phyloP scores from a whole-genome alignment of 257 asterid genomes.

The Craterostigma plantagineum region DNA sequence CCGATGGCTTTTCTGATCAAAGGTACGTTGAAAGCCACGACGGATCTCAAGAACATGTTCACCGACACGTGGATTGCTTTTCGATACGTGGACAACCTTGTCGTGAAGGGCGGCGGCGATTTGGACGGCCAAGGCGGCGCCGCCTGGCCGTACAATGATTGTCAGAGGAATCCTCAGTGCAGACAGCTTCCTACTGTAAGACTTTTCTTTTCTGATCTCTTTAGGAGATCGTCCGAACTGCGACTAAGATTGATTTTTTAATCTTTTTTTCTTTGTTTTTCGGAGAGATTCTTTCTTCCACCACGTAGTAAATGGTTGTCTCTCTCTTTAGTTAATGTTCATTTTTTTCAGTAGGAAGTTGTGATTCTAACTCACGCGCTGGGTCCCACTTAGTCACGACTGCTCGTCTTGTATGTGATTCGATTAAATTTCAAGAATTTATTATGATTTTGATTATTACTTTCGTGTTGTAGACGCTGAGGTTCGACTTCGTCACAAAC shows the following conservation, averaged over 20 bases:
- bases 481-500: background rate
- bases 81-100: slow-evolving; percentile 16
- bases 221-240: no score
- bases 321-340: no score
- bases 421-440: no score
- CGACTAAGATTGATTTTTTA: no score
- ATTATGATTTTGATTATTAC: no score
- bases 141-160: slow-evolving; percentile 47
- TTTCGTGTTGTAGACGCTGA: background rate
- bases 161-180: slow-evolving; percentile 20
- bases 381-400: no score
- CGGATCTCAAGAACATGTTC: slow-evolving; percentile 6
- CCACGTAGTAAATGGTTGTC: no score
- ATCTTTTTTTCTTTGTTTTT: no score
- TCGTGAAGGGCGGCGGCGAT: slow-evolving; percentile 34
- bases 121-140: slow-evolving; percentile 43
- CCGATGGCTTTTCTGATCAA: slow-evolving; percentile 16
- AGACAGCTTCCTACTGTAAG: slow-evolving; percentile 33
- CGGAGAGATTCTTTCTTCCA: no score
- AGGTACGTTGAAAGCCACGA: slow-evolving; percentile 27
- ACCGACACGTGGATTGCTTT: slow-evolving; percentile 45
- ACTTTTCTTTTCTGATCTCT: background rate
- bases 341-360: no score
- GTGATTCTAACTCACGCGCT: no score
- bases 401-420: no score